Evolutionary conservation across 129 eudicot genomes (phyloP), one percentile per base, ranked within the genome.

Genomic region (Chrysanthemum seticuspe): DNA sequence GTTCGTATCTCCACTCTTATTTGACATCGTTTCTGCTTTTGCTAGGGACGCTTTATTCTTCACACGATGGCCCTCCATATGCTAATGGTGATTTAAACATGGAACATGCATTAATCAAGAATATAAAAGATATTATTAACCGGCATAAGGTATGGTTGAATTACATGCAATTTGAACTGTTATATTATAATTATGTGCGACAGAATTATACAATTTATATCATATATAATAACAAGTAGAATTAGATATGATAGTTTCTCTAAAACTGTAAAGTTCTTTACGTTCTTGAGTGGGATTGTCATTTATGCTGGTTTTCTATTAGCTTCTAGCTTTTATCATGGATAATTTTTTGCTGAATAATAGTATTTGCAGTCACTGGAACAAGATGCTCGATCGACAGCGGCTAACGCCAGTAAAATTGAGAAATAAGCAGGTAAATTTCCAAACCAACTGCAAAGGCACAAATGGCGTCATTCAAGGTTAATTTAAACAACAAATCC

Each of bases 221-320:
- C n/a, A 10, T 34, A 31, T 59, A n/a, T 7, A 18, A 68, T 13
- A 23, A 52, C 5, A 61, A 16, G 62, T 73, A 27, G 19, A 5
- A 11, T 53, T 54, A 40, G 18, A 65, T 65, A 34, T 19, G 49
- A 56, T 91, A 92, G 98, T 96, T 92, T 78, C 98, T 92, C 78
- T 95, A 85, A 84, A 89, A 92, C 59, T 82, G 48, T 68, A 82
- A 85, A 82, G 98, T 89, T 64, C 74, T 80, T 54, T 92, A 87
- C 51, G 82, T 92, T 48, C 95, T 96, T 76, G 98, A 96, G 48
- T 92, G 98, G 98, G 98, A 92, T 82, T 92, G 98, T 68, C 98
- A 92, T 73, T 40, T 3, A 4, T 57, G 55, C 65, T 53, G 58
- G 49, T 66, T 71, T 59, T 19, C 8, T 40, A 55, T 50, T 57